phyloP scores from a whole-genome alignment of 2,329 filamentous ascomycete species.

The Xylaria sp. region DNA sequence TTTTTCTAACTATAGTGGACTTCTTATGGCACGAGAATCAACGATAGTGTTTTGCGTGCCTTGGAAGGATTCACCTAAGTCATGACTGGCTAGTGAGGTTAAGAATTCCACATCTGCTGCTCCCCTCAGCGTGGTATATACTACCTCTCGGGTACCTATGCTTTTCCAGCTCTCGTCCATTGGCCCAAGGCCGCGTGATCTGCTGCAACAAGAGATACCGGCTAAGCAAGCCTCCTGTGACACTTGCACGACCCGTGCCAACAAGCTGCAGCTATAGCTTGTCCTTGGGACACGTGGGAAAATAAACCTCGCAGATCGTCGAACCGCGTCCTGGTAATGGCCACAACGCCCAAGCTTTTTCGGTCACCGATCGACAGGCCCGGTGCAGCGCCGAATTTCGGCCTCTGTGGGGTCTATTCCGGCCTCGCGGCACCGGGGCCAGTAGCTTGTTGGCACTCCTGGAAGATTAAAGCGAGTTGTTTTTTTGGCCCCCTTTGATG shows the following conservation, averaged over 20 bases:
- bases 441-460: not conserved
- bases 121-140: slow-evolving; percentile 13
- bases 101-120: slow-evolving; percentile 1
- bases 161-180: not conserved
- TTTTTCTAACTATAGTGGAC: not conserved
- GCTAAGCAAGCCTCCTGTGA: not conserved
- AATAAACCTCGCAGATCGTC: slow-evolving; percentile 3
- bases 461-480: not conserved
- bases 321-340: not conserved
- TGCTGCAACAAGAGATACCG: not conserved
- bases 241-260: not conserved
- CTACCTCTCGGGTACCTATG: not conserved
- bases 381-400: slow-evolving; percentile 10
- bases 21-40: not conserved
- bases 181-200: too few species aligned
- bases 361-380: slow-evolving; percentile 26
- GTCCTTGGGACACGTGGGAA: slow-evolving; percentile 12
- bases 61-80: slow-evolving; percentile 18
- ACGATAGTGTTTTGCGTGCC: not conserved
- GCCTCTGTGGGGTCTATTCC: slow-evolving; percentile 18
- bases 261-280: not conserved
- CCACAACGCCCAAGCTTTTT: slow-evolving; percentile 13
- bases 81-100: not conserved
- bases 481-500: slow-evolving; percentile 10
- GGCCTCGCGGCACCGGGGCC: slow-evolving; percentile 9